Evolutionary conservation across 441 rosid genomes (phyloP).

Genomic region (Adansonia rubrostipa): DNA sequence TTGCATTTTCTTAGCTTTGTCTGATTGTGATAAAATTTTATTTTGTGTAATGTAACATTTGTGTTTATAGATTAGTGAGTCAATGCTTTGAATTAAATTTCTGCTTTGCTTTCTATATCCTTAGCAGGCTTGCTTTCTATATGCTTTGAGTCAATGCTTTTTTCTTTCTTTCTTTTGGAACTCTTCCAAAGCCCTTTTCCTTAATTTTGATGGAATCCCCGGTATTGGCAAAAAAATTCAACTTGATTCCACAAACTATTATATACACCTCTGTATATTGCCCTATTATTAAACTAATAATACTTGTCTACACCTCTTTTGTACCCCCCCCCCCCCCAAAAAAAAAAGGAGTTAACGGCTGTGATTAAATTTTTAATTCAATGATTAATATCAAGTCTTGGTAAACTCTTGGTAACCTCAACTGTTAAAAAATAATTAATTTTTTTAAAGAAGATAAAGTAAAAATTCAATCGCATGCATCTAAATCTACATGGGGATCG

Average conservation of each 20-base stretch:
- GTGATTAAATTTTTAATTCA: no score
- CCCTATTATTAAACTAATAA: not conserved
- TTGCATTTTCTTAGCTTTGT: constrained; percentile 23
- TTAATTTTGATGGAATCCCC: no score
- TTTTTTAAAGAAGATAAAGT: not conserved
- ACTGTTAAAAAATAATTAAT: not conserved
- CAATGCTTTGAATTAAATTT: not conserved
- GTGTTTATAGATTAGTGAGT: not conserved
- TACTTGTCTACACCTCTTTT: not conserved
- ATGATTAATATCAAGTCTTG: no score
- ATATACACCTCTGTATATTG: not conserved
- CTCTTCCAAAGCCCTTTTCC: no score
- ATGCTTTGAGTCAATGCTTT: no score
- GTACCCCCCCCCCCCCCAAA: no score
- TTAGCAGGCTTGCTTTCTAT: not conserved
- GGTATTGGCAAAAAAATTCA: no score
- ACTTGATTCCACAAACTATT: no score
- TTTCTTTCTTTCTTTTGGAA: no score
- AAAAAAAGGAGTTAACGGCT: no score
- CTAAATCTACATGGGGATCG: not conserved
- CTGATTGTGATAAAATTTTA: not conserved
- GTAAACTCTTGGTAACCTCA: no score
- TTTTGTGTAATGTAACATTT: not conserved
- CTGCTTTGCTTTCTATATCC: not conserved
- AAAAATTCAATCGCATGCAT: not conserved